These are phyloP conservation scores for Striga asiatica DNA, from an alignment of 257 asterid genomes.

Conservation along the genomic window DNA sequence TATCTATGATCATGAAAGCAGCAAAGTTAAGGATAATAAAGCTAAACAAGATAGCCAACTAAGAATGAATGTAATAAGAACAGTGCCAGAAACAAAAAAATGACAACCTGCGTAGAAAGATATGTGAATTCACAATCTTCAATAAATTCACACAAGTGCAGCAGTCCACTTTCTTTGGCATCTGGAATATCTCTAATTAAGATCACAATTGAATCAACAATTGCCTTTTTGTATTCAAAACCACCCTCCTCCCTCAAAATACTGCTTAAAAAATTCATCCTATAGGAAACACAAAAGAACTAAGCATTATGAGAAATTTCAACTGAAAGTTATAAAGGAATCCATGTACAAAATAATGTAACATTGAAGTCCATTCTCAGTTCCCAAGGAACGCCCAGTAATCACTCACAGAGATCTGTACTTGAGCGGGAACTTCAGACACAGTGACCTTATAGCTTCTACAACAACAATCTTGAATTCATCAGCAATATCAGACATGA, in stretches of 20 bases:
- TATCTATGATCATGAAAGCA: conserved; percentile 33
- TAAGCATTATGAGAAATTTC: conserved; percentile 6
- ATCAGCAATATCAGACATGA: conserved; percentile 97
- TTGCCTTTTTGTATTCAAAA: conserved; percentile 89
- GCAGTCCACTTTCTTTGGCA: conserved; percentile 90
- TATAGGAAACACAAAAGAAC: conserved; percentile 18
- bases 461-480: conserved; percentile 97
- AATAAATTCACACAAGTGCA: conserved; percentile 90
- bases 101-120: conserved; percentile 89
- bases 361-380: conserved; percentile 3
- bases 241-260: conserved; percentile 98
- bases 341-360: conserved; percentile 10
- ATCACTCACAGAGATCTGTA: conserved; percentile 83
- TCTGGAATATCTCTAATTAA: conserved; percentile 92
- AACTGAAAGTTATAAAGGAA: neutral
- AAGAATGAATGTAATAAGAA: conserved; percentile 1
- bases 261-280: conserved; percentile 93
- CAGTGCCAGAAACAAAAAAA: conserved; percentile 15
- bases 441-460: conserved; percentile 85
- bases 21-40: neutral
- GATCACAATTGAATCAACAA: conserved; percentile 89
- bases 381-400: conserved; percentile 10
- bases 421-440: conserved; percentile 90
- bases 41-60: conserved; percentile 6
- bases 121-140: conserved; percentile 97